phyloP scores from a whole-genome alignment of 257 asterid species.

The Nicotiana tabacum region DNA sequence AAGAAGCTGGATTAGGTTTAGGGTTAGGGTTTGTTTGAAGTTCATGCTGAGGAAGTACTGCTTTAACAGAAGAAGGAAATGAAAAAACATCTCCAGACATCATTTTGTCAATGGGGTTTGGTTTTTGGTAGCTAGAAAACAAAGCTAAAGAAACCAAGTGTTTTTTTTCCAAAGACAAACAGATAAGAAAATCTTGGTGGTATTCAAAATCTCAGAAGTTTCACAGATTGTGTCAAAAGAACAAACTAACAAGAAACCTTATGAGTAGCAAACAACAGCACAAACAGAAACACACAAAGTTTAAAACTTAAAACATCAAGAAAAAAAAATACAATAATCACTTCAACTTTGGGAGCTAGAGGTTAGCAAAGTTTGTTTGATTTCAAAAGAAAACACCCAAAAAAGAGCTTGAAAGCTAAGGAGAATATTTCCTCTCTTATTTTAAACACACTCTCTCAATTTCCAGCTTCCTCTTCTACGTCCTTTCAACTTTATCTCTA shows the following conservation, averaged over 20 bases:
- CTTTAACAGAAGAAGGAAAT: slow-evolving; percentile 46
- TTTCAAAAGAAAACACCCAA: slow-evolving; percentile 50
- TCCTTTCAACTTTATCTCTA: slow-evolving; percentile 50
- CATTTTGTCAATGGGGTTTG: slow-evolving; percentile 23
- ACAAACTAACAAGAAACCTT: slow-evolving; percentile 4
- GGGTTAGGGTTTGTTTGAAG: slow-evolving; percentile 48
- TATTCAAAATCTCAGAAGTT: slow-evolving; percentile 32
- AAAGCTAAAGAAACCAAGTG: slow-evolving; percentile 19
- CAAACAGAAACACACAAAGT: neutral
- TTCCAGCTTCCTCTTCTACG: slow-evolving; percentile 9
- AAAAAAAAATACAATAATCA: slow-evolving; percentile 15
- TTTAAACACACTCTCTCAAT: slow-evolving; percentile 11
- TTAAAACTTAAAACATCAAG: slow-evolving; percentile 20
- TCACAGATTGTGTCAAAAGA: slow-evolving; percentile 32
- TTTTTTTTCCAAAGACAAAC: slow-evolving; percentile 46
- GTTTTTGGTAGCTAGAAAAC: slow-evolving; percentile 26
- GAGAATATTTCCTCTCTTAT: slow-evolving; percentile 49
- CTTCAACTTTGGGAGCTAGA: neutral
- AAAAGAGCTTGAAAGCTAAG: slow-evolving; percentile 38
- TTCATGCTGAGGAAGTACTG: slow-evolving; percentile 22
- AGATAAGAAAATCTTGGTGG: slow-evolving; percentile 47
- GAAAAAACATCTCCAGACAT: slow-evolving; percentile 81
- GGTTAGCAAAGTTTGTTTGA: slow-evolving; percentile 34
- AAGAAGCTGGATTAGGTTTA: slow-evolving; percentile 28
- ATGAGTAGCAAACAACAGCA: slow-evolving; percentile 10